Percentiles rank a stretch among this genome's conserved stretches.
phyloP scores from a whole-genome alignment of 768 basidiomycete species.

The Myochromella boudieri region DNA sequence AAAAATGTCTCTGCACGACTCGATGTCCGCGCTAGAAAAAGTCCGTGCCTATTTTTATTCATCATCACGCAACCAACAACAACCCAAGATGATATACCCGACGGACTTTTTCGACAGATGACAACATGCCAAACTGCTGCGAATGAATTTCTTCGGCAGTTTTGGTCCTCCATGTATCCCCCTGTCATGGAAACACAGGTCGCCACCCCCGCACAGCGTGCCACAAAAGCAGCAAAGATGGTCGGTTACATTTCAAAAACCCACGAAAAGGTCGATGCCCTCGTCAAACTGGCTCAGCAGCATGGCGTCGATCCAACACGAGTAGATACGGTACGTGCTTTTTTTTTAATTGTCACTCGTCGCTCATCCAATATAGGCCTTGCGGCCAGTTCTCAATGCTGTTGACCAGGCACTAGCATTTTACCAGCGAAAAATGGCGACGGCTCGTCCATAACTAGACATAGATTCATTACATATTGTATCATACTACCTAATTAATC shows the following conservation, averaged over 20 bases:
- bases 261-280: slow-evolving; percentile 75
- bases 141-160: slow-evolving; percentile 95
- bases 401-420: slow-evolving; percentile 69
- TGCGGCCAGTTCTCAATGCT: neutral
- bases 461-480: slow-evolving; percentile 22
- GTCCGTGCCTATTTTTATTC: slow-evolving; percentile 35
- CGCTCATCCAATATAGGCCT: too few relatives aligned
- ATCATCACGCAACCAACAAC: neutral
- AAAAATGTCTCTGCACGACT: slow-evolving; percentile 73
- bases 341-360: neutral
- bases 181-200: slow-evolving; percentile 58
- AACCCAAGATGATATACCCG: slow-evolving; percentile 68
- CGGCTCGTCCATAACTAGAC: slow-evolving; percentile 6
- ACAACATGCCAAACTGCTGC: slow-evolving; percentile 89
- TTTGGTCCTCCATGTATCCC: slow-evolving; percentile 88
- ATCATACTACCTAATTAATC: slow-evolving; percentile 25
- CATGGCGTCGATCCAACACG: slow-evolving; percentile 61
- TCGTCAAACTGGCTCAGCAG: slow-evolving; percentile 62
- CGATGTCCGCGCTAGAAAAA: slow-evolving; percentile 63
- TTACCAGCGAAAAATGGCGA: slow-evolving; percentile 42
- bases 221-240: slow-evolving; percentile 86
- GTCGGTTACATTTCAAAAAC: slow-evolving; percentile 77
- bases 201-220: slow-evolving; percentile 65
- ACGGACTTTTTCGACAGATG: slow-evolving; percentile 78
- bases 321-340: slow-evolving; percentile 60